Conservation (phyloP, 2,329 filamentous ascomycete species). For the Fusarium burgessii region DNA sequence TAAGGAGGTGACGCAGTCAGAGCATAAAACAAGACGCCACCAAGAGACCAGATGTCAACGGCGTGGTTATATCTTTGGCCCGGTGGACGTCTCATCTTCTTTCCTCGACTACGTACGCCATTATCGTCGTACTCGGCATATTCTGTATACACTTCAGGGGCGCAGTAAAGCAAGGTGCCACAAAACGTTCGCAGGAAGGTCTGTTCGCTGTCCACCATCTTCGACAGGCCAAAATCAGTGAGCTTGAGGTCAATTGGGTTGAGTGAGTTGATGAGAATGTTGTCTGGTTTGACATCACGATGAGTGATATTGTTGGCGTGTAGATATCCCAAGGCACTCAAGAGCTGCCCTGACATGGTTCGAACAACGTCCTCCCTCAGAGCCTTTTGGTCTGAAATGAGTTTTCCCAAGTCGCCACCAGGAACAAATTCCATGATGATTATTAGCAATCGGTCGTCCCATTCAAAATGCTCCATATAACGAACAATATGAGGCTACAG, state of each 20-base stretch:
- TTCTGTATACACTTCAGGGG: conserved; percentile 92
- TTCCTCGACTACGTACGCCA: conserved; percentile 71
- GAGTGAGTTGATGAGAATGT: conserved; percentile 84
- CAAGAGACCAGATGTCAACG: conserved; percentile 96
- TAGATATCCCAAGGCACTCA: conserved; percentile 86
- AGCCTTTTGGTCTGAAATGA: conserved; percentile 70
- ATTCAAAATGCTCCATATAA: conserved; percentile 89
- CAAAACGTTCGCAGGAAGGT: conserved; percentile 97
- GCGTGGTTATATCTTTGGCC: conserved; percentile 86
- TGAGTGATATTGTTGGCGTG: conserved; percentile 93
- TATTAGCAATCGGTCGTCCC: conserved; percentile 85
- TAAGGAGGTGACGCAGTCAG: conserved; percentile 86
- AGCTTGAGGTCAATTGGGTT: conserved; percentile 87
- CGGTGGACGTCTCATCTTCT: conserved; percentile 68
- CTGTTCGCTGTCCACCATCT: conserved; percentile 89
- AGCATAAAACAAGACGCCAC: conserved; percentile 89
- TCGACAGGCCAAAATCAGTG: conserved; percentile 96
- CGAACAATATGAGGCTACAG: conserved; percentile 85
- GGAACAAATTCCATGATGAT: conserved; percentile 96
- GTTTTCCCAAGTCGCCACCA: conserved; percentile 83
- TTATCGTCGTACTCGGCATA: conserved; percentile 76
- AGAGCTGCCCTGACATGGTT: conserved; percentile 78
- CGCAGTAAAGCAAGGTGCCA: conserved; percentile 94
- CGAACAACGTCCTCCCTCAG: conserved; percentile 78
- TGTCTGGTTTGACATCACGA: conserved; percentile 98